Conservation (phyloP, 768 basidiomycete species). For the Tricholoma bakamatsutake region DNA sequence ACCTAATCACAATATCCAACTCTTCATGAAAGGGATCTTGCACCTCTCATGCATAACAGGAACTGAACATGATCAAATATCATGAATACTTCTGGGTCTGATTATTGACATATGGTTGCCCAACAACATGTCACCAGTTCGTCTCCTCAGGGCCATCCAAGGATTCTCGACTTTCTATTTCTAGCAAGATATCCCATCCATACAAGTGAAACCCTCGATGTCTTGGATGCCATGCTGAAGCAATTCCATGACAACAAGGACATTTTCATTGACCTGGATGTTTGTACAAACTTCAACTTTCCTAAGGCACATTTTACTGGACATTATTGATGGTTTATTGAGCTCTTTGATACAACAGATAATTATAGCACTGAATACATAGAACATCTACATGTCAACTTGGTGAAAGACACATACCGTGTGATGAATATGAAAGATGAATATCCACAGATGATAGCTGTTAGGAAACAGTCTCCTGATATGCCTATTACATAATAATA, state of each 20-base stretch:
- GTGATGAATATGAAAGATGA: conserved; percentile 30
- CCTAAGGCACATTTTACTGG: conserved; percentile 5
- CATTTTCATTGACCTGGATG: conserved; percentile 7
- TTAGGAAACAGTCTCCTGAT: conserved; percentile 21
- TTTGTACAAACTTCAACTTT: conserved; percentile 8
- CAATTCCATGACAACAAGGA: conserved; percentile 12
- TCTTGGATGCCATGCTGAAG: conserved; percentile 6
- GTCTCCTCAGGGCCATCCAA: background rate
- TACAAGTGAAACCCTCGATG: background rate
- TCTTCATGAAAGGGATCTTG: conserved; percentile 31
- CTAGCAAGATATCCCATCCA: background rate
- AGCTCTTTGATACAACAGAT: background rate
- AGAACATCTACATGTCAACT: conserved; percentile 36
- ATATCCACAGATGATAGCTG: conserved; percentile 30
- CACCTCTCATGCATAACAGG: conserved; percentile 26
- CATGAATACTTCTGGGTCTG: conserved; percentile 24
- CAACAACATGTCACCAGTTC: background rate
- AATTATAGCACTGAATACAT: conserved; percentile 20
- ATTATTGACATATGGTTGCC: conserved; percentile 17
- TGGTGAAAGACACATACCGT: conserved; percentile 30
- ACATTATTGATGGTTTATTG: conserved; percentile 7
- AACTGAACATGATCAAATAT: conserved; percentile 28
- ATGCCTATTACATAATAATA: too few relatives aligned
- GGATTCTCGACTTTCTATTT: conserved; percentile 1
- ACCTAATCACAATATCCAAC: conserved; percentile 29